Base-by-base conservation (phyloP, 2,329 filamentous ascomycete genomes). In the Alternaria gansuensis region DNA sequence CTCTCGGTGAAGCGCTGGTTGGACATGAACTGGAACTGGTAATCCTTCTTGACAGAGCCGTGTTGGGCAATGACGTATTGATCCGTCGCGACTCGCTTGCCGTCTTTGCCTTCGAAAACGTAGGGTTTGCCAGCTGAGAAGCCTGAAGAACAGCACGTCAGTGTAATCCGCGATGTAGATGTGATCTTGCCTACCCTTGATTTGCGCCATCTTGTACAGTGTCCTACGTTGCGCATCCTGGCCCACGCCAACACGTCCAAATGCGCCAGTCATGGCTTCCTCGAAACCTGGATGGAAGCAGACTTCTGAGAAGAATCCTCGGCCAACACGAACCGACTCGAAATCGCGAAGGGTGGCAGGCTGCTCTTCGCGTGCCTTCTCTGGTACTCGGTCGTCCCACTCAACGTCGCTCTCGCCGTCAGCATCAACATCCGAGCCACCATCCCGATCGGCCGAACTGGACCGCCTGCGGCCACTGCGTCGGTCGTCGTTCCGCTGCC, bases 281-380 rank as follows among this genome's bases (percentile, higher is more conserved):
- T 96, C 91, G 67, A 99, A 97, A 4, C 89, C 89, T 10, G 95
- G 95, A 68, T 93, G 94, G 81, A 96, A 97, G 83, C 93, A 97
- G 54, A 97, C 90, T 71, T 94, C 88, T 6, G 90, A 90, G 76
- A 99, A 97, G 72, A 93, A 91, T 66, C 87, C 90, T 62, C 95
- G 87, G 49, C 93, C 92, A 58, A 99, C 86, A 57, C 92, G 88
- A 52, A 94, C 87, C 50, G 91, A 87, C 73, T 98, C 90, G 65
- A 94, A 88, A 75, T 98, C 92, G n/a, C 84, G 85, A 21, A 97
- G 82, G 34, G 90, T 87, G 2, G 91, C 87, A 26, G 88, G 89
- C 13, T 87, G 86, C 40, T 88, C 86, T 60, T 91, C 87, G 64
- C 88, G 89, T 51, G 77, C 76, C 60, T 78, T 73, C 78, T 82